Percentiles rank a stretch among this genome's conserved stretches.
Evolutionary conservation across 306 rosid species (phyloP).

Genomic region (Ziziphus jujuba): DNA sequence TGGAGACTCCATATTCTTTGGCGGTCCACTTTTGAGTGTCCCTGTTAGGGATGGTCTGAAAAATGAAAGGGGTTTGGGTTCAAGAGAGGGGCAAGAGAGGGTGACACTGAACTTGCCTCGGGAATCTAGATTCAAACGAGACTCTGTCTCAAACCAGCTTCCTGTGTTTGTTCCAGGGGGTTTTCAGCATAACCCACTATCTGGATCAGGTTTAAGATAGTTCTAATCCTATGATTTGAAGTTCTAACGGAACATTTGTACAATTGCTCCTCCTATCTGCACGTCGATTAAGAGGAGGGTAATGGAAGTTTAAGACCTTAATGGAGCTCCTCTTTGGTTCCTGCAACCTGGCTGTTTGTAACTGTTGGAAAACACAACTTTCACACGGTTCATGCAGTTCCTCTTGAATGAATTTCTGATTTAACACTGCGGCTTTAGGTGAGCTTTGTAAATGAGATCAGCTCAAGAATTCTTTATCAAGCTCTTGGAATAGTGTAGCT

Average conservation of each 20-base stretch:
- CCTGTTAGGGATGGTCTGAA: conserved; percentile 62
- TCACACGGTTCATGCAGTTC: conserved; percentile 16
- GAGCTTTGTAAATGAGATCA: conserved; percentile 39
- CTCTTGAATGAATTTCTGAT: conserved; percentile 29
- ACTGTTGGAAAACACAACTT: conserved; percentile 12
- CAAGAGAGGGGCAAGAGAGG: conserved; percentile 58
- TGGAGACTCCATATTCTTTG: conserved; percentile 90
- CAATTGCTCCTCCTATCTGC: conserved; percentile 1
- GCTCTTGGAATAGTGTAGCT: conserved; percentile 24
- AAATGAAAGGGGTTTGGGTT: conserved; percentile 52
- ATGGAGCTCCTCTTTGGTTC: conserved; percentile 9
- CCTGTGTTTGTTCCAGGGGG: conserved; percentile 91
- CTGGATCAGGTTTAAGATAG: conserved; percentile 60
- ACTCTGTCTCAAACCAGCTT: conserved; percentile 80
- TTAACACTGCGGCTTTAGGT: conserved; percentile 25
- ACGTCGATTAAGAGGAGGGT: conserved; percentile 6
- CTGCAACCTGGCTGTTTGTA: conserved; percentile 21
- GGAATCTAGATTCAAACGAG: conserved; percentile 80
- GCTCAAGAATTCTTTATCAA: conserved; percentile 2
- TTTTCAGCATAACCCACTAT: conserved; percentile 48
- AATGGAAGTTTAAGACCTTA: background rate
- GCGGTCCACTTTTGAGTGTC: conserved; percentile 80
- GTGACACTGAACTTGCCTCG: conserved; percentile 45
- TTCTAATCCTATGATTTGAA: conserved; percentile 20
- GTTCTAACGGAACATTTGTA: conserved; percentile 29